Base-by-base conservation (phyloP, 2,329 filamentous ascomycete species). In the Akanthomyces muscarius region DNA sequence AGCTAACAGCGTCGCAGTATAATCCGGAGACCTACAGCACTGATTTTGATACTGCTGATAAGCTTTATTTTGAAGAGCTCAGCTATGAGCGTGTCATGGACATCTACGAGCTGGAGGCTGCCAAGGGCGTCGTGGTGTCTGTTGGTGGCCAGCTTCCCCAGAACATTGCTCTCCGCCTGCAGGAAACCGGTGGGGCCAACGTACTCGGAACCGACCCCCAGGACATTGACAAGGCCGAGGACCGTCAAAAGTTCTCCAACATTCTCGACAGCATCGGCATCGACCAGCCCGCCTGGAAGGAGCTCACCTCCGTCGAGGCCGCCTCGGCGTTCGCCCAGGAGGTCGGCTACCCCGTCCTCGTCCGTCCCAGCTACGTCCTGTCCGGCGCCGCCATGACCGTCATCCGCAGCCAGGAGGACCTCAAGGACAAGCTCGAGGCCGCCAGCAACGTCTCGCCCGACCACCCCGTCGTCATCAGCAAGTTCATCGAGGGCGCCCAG, bases 381-480 rank as follows among this genome's bases (percentile, higher is more conserved):
- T 98, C 95, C 41, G 95, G 95, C 75, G 95, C 95, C 69, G 95
- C 95, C 72, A 99, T 99, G 95, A 98, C 92, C 61, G 95, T 98
- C 70, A 97, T 99, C 71, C 88, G 86, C 74, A 91, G 88, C 76
- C 85, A 92, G 69, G 88, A 89, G 68, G 93, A 99, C 73, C 88
- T 99, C 63, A 91, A 96, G 80, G 91, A 97, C 67, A 98, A 98
- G 83, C 88, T 99, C 7, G 86, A 92, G 73, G 94, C 93, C 66
- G 95, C 95, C 59, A 89, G 89, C 75, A 88, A 88, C 63, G 95
- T 98, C 66, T 97, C 92, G 18, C 93, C 95, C 18, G 95, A 99
- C 74, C 92, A 99, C 79, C 95, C 95, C 2, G 95, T 99, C 47
- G 95, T 99, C 63, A 98, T 99, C 75, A 96, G 89, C 72, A 96